Percentiles rank a stretch among this genome's conserved stretches.
These are phyloP conservation scores for Melampsora occidentalis DNA, from an alignment of 1,284 basidiomycete genomes.

Conservation along the genomic window DNA sequence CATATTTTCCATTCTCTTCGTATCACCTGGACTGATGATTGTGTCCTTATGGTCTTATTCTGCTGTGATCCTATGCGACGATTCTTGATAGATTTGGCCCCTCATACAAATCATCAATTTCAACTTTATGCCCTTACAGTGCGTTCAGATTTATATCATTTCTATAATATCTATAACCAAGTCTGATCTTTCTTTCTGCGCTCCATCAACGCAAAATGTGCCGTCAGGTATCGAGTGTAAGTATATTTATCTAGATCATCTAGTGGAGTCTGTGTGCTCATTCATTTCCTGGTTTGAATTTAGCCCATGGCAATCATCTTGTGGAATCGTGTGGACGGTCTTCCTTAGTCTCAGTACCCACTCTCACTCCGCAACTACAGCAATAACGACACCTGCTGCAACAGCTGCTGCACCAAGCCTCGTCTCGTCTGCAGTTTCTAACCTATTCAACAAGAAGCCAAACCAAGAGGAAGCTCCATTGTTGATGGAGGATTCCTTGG, in stretches of 20 bases:
- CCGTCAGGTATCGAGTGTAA: slow-evolving; percentile 30
- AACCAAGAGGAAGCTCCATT: not conserved
- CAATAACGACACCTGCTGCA: not conserved
- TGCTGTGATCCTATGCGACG: not conserved
- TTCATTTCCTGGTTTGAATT: not conserved
- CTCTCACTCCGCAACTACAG: not conserved
- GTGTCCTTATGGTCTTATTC: not conserved
- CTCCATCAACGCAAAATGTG: not conserved
- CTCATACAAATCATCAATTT: slow-evolving; percentile 36
- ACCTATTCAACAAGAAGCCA: not conserved
- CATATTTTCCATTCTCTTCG: no score
- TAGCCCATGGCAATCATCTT: slow-evolving; percentile 31
- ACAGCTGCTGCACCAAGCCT: not conserved
- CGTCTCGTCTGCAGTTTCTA: not conserved
- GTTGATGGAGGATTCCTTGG: no score
- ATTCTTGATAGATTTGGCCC: slow-evolving; percentile 17
- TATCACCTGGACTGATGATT: no score
- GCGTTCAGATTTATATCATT: not conserved
- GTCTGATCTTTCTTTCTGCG: not conserved
- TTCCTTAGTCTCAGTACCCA: slow-evolving; percentile 36
- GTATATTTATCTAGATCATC: not conserved
- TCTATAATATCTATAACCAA: not conserved
- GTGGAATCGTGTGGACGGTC: slow-evolving; percentile 36
- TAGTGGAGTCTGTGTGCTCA: not conserved
- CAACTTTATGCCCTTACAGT: slow-evolving; percentile 38